phyloP scores from a whole-genome alignment of 305 asterid genomes.

The Rubia occidens region DNA sequence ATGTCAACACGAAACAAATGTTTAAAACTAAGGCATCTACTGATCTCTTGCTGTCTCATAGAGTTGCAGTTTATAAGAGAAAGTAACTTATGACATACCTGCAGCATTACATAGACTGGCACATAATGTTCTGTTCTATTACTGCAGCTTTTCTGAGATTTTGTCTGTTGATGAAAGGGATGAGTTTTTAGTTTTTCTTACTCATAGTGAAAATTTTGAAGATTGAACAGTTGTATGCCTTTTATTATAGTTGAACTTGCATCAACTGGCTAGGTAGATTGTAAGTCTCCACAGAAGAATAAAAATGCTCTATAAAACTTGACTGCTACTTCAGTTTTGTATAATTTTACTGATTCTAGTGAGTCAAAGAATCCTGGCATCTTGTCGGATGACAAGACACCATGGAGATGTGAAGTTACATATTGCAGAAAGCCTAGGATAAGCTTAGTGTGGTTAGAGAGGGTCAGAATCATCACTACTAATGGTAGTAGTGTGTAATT shows the following conservation, averaged over 20 bases:
- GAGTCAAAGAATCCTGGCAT: too few species aligned
- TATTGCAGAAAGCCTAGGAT: too few species aligned
- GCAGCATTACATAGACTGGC: conserved; percentile 69
- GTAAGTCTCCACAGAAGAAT: too few species aligned
- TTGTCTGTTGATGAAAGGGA: conserved; percentile 24
- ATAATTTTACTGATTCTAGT: too few species aligned
- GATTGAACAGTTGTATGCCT: background rate
- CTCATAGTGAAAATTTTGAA: background rate
- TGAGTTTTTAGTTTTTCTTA: background rate
- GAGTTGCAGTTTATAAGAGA: background rate
- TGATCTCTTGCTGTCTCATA: background rate
- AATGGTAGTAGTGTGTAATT: background rate
- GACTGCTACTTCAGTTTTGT: too few species aligned
- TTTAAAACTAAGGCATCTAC: background rate
- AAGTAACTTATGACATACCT: conserved; percentile 26
- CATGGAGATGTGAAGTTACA: too few species aligned
- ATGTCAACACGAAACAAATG: background rate
- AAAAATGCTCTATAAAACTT: too few species aligned
- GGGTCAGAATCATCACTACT: background rate
- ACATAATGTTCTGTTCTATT: conserved; percentile 40
- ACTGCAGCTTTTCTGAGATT: conserved; percentile 17
- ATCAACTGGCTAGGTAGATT: background rate
- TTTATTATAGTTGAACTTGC: background rate
- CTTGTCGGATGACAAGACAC: too few species aligned
- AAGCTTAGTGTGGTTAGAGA: background rate